Evolutionary conservation across 768 basidiomycete species (phyloP).

Genomic region (Tulasnella sp.): DNA sequence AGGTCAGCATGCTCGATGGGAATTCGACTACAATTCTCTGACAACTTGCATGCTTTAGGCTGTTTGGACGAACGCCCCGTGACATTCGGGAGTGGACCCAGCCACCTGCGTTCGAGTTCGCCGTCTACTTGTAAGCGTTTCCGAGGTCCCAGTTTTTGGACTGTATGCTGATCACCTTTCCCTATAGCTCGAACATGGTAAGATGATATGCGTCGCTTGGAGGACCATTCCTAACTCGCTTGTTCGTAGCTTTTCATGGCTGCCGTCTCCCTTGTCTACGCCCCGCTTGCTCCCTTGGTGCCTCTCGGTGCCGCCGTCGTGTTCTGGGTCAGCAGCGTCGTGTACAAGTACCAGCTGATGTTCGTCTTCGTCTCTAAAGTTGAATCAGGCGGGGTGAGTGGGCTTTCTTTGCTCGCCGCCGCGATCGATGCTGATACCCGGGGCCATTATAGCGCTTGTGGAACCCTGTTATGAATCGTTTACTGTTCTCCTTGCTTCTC

Average conservation of each 20-base stretch:
- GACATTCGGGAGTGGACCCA: constrained; percentile 90
- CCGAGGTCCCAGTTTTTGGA: background rate
- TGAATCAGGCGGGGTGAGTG: constrained; percentile 88
- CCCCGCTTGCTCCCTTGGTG: constrained; percentile 91
- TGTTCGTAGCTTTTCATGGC: constrained; percentile 73
- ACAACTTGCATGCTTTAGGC: constrained; percentile 45
- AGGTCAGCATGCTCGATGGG: constrained; percentile 52
- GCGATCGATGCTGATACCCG: background rate
- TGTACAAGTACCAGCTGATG: constrained; percentile 95
- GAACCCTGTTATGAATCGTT: constrained; percentile 91
- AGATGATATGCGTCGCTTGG: constrained; percentile 41
- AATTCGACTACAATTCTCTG: background rate
- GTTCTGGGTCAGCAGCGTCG: constrained; percentile 62
- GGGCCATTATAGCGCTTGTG: constrained; percentile 68
- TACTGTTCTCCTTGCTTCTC: constrained; percentile 73
- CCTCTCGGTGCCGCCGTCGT: constrained; percentile 78
- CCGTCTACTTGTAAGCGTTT: constrained; percentile 73
- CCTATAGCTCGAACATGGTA: constrained; percentile 59
- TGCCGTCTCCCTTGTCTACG: constrained; percentile 93
- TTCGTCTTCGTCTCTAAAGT: constrained; percentile 88
- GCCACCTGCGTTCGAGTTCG: constrained; percentile 86
- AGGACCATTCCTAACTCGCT: background rate
- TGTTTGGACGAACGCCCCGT: constrained; percentile 86
- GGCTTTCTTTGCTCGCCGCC: constrained; percentile 11
- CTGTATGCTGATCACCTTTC: background rate